Evolutionary conservation across 495 filamentous ascomycete species (phyloP).

Genomic region (Xylaria curta): DNA sequence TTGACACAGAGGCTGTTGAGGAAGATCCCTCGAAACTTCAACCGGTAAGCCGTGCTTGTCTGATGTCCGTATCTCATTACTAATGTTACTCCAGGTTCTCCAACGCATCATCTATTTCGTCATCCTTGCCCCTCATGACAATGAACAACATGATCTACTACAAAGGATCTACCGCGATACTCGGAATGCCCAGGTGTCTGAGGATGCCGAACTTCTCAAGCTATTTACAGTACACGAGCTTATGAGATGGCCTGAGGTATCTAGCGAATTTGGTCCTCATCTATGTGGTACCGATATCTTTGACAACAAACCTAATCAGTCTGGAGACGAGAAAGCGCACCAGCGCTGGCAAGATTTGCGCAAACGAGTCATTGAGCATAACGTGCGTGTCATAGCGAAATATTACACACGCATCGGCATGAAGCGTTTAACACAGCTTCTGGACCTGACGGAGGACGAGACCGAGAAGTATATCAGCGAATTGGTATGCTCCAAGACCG

Average conservation of each 20-base stretch:
- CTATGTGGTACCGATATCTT: slow-evolving; percentile 94
- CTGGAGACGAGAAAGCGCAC: slow-evolving; percentile 75
- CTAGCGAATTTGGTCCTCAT: slow-evolving; percentile 83
- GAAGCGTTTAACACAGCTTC: slow-evolving; percentile 81
- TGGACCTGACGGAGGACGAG: slow-evolving; percentile 92
- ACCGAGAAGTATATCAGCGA: slow-evolving; percentile 98
- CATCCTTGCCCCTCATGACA: slow-evolving; percentile 95
- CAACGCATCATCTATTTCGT: slow-evolving; percentile 97
- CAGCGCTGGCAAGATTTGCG: slow-evolving; percentile 90
- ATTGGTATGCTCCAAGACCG: slow-evolving; percentile 92
- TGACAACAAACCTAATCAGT: slow-evolving; percentile 63
- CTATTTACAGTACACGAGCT: slow-evolving; percentile 94
- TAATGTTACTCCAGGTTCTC: slow-evolving; percentile 66
- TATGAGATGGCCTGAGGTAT: slow-evolving; percentile 96
- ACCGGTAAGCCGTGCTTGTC: slow-evolving; percentile 64
- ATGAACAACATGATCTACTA: slow-evolving; percentile 96
- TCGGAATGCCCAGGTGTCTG: slow-evolving; percentile 70
- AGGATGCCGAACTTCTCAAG: slow-evolving; percentile 82
- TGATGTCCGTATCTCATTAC: not conserved
- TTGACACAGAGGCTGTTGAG: slow-evolving; percentile 94
- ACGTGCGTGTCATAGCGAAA: slow-evolving; percentile 94
- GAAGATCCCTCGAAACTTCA: slow-evolving; percentile 84
- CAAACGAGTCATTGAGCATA: slow-evolving; percentile 98
- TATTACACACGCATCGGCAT: slow-evolving; percentile 98
- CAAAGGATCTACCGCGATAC: slow-evolving; percentile 83